phyloP scores from a whole-genome alignment of 805 yeast species.

The Cyberlindnera meyerae region DNA sequence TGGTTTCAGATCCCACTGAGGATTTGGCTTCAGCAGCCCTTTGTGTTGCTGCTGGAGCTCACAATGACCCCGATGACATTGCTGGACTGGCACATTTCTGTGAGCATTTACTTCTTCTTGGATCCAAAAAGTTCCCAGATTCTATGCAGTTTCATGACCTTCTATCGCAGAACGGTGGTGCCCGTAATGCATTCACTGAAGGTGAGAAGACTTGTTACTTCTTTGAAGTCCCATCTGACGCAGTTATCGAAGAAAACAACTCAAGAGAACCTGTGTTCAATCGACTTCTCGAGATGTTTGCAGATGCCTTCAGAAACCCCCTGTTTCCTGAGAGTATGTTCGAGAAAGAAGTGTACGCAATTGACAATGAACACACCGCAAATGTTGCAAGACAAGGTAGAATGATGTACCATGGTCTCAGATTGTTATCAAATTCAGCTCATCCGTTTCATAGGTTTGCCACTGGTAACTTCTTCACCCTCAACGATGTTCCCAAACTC shows the following conservation, averaged over 20 bases:
- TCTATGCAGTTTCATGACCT: constrained; percentile 41
- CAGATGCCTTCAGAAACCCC: constrained; percentile 49
- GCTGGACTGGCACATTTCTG: constrained; percentile 89
- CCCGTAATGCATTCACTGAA: constrained; percentile 62
- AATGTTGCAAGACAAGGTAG: constrained; percentile 43
- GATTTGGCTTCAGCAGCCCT: constrained; percentile 65
- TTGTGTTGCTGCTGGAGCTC: constrained; percentile 76
- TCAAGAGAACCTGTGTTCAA: constrained; percentile 36
- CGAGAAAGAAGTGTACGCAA: constrained; percentile 50
- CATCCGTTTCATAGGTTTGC: constrained; percentile 60
- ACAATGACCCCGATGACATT: constrained; percentile 62
- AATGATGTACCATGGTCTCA: constrained; percentile 52
- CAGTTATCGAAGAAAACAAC: constrained; percentile 18
- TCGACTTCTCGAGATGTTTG: constrained; percentile 42
- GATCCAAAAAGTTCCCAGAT: constrained; percentile 50
- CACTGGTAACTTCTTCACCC: constrained; percentile 57
- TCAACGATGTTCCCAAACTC: constrained; percentile 32
- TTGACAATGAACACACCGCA: constrained; percentile 63
- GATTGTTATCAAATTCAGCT: constrained; percentile 39
- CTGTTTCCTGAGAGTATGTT: constrained; percentile 38
- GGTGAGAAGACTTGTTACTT: constrained; percentile 62
- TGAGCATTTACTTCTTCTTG: constrained; percentile 66
- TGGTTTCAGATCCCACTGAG: constrained; percentile 72
- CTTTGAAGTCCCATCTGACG: constrained; percentile 52
- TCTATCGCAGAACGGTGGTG: constrained; percentile 48